Evolutionary conservation across 768 basidiomycete genomes (phyloP), one percentile per base, ranked within the genome.

Genomic region (Mycena epipterygia): DNA sequence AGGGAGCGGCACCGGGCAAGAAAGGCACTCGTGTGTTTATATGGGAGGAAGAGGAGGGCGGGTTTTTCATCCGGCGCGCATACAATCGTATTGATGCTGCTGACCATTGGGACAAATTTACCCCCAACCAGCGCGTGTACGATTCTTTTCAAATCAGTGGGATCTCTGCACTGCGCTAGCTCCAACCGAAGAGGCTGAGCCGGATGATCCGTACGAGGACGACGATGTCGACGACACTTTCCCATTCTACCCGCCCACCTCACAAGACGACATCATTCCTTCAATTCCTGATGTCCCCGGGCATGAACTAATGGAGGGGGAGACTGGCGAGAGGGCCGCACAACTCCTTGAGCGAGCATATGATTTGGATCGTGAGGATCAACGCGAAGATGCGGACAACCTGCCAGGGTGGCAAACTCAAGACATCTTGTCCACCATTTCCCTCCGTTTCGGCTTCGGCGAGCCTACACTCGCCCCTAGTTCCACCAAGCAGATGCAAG

Each of bases 1-100:
- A 48, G 42, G 71, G 65, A 32, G 56, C 9, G 32, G 16, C 71
- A n/a, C 67, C 67, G 30, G 71, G 67, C 39, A 72, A 68, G 52
- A 58, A 64, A 17, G 63, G 59, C 4, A 49, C 68, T 48, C 48
- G 59, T 27, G 72, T 73, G 8, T 73, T 64, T 27, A 69, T 73
- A 17, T 73, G 72, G 72, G 72, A 73, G 39, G 58, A 56, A 48
- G 67, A 66, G 42, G 59, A 69, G 25, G 61, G 61, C 51, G 61
- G 60, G 27, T 73, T 73, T 59, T 52, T 66, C 35, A 62, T 73
- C 46, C 64, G 68, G 35, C 58, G 60, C 21, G 51, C 53, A 13
- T 69, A 13, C 59, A 64, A 64, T 56, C 72, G 72, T 19, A 41
- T 4, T 7, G 30, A 62, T 13, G 68, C 65, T 11, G 49, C 37